Conservation (phyloP, 768 basidiomycete genomes). For the Rhodotorula graminis region DNA sequence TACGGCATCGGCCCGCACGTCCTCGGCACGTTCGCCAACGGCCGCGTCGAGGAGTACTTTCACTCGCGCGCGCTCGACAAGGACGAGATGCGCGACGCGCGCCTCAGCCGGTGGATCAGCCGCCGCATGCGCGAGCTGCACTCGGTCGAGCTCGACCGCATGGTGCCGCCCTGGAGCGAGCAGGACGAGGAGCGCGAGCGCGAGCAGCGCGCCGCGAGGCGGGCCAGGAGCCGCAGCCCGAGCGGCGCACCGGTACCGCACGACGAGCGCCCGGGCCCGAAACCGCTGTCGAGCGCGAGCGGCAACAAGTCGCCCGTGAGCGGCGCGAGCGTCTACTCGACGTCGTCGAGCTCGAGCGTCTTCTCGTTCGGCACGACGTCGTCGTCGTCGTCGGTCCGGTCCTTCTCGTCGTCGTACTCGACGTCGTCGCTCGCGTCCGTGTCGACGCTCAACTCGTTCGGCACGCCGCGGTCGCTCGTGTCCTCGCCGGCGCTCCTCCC, state of each 20-base stretch:
- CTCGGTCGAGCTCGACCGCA: conserved; percentile 70
- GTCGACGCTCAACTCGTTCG: conserved; percentile 21
- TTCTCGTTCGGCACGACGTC: conserved; percentile 40
- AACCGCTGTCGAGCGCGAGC: background rate
- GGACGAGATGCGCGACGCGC: conserved; percentile 68
- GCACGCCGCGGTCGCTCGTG: conserved; percentile 13
- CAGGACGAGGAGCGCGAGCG: conserved; percentile 3
- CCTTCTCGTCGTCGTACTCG: conserved; percentile 1
- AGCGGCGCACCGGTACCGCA: background rate
- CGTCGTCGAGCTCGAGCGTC: conserved; percentile 35
- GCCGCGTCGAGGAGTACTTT: conserved; percentile 92
- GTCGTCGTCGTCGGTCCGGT: conserved; percentile 1
- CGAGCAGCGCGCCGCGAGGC: background rate
- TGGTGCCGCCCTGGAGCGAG: conserved; percentile 48
- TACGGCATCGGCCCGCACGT: conserved; percentile 87
- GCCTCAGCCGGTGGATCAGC: conserved; percentile 79
- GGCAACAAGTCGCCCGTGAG: conserved; percentile 6
- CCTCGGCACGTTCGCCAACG: conserved; percentile 92
- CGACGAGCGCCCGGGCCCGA: background rate
- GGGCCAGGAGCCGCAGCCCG: conserved; percentile 1
- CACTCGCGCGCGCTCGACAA: conserved; percentile 75
- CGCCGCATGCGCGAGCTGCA: conserved; percentile 94
- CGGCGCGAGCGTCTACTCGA: conserved; percentile 30
- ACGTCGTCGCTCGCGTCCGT: conserved; percentile 13
- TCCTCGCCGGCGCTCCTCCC: conserved; percentile 25